Evolutionary conservation across 2,329 filamentous ascomycete genomes (phyloP).

Genomic region (Aureobasidium sp.): DNA sequence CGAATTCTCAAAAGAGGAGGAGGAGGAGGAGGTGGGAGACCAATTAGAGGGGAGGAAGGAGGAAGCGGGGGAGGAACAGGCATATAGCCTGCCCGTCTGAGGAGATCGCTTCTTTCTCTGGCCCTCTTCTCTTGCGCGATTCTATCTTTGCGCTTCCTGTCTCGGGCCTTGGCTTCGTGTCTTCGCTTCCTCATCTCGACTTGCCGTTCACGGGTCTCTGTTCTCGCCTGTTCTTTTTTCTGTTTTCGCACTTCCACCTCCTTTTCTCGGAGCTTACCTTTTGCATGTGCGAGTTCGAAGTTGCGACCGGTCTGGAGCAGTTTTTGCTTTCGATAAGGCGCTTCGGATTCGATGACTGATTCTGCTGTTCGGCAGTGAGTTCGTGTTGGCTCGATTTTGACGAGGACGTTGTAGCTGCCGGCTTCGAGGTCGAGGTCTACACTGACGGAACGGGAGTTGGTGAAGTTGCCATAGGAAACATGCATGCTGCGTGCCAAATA

Average conservation of each 20-base stretch:
- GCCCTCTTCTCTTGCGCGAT: constrained; percentile 21
- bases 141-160: constrained; percentile 18
- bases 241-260: constrained; percentile 31
- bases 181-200: neutral
- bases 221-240: constrained; percentile 25
- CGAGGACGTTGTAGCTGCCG: constrained; percentile 65
- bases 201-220: constrained; percentile 24
- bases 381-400: constrained; percentile 65
- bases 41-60: too few relatives aligned
- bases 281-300: constrained; percentile 63
- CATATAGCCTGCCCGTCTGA: neutral
- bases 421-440: constrained; percentile 64
- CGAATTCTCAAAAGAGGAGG: neutral
- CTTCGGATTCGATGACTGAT: neutral
- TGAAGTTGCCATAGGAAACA: constrained; percentile 21
- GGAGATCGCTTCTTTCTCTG: constrained; percentile 5
- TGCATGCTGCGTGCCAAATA: constrained; percentile 27
- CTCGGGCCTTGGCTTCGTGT: constrained; percentile 16
- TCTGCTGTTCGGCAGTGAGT: constrained; percentile 38
- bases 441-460: constrained; percentile 66
- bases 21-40: neutral
- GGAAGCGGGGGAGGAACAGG: neutral
- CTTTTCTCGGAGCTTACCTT: constrained; percentile 48
- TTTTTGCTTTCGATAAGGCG: constrained; percentile 58
- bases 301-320: constrained; percentile 61